phyloP scores from a whole-genome alignment of 495 filamentous ascomycete genomes.

The Aspergillus coremiiformis region DNA sequence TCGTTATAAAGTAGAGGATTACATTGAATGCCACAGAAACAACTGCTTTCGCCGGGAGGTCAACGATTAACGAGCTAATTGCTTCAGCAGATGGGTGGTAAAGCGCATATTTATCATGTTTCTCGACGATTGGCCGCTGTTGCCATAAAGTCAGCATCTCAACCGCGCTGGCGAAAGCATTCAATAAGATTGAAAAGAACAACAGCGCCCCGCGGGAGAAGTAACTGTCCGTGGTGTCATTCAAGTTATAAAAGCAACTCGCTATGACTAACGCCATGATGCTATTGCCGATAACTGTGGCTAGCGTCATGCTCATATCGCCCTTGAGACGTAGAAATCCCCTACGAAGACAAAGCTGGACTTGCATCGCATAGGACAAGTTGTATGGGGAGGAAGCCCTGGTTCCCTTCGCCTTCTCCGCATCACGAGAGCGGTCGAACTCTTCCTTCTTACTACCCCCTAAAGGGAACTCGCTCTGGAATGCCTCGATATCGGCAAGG shows the following conservation, averaged over 20 bases:
- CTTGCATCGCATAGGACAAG: constrained; percentile 62
- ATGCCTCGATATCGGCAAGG: constrained; percentile 62
- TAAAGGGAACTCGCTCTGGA: constrained; percentile 54
- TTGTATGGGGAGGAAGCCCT: constrained; percentile 68
- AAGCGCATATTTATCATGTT: constrained; percentile 82
- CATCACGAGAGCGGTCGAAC: constrained; percentile 60
- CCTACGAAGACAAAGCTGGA: constrained; percentile 65
- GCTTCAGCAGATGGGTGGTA: constrained; percentile 89
- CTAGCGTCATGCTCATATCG: constrained; percentile 65
- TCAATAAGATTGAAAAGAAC: constrained; percentile 82
- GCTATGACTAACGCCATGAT: constrained; percentile 71
- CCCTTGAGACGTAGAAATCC: constrained; percentile 61
- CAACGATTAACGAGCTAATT: constrained; percentile 72
- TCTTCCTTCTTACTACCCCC: constrained; percentile 56
- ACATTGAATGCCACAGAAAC: constrained; percentile 56
- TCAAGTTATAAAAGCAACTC: constrained; percentile 74
- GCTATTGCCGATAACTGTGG: constrained; percentile 64
- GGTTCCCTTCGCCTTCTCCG: constrained; percentile 45
- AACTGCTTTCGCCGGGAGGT: constrained; percentile 58
- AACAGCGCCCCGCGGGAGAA: constrained; percentile 74
- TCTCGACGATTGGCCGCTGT: constrained; percentile 88
- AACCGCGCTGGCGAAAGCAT: constrained; percentile 70
- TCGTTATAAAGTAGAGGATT: constrained; percentile 79
- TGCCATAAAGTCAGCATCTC: constrained; percentile 77
- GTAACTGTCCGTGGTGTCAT: constrained; percentile 56